A percentile compares a stretch with the other conserved stretches of the same genome.
These are phyloP conservation scores for Penicillium thymicola DNA, from an alignment of 2,329 filamentous ascomycete species.

Conservation along the genomic window DNA sequence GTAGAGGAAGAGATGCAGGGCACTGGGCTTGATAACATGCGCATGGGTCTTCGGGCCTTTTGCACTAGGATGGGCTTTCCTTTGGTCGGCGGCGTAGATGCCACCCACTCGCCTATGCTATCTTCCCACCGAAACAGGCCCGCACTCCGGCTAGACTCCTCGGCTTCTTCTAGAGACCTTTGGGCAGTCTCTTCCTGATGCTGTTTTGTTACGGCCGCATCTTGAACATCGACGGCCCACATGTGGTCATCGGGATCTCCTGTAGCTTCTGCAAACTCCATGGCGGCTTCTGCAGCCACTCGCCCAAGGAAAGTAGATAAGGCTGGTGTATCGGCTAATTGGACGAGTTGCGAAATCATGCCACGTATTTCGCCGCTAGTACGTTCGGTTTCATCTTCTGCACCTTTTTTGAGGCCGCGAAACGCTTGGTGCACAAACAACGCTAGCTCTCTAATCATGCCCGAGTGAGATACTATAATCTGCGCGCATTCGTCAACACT, in stretches of 20 bases:
- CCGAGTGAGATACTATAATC: slow-evolving; percentile 27
- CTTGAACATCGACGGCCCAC: slow-evolving; percentile 41
- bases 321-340: slow-evolving; percentile 18
- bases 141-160: slow-evolving; percentile 14
- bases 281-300: slow-evolving; percentile 39
- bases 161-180: slow-evolving; percentile 13
- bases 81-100: slow-evolving; percentile 43
- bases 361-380: slow-evolving; percentile 26
- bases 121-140: slow-evolving; percentile 53
- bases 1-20: slow-evolving; percentile 23
- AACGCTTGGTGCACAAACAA: slow-evolving; percentile 35
- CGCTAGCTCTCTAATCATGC: slow-evolving; percentile 35
- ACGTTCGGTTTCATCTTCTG: slow-evolving; percentile 21
- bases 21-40: slow-evolving; percentile 9
- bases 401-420: slow-evolving; percentile 30
- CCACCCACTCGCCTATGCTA: slow-evolving; percentile 57
- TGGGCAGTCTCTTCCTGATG: slow-evolving; percentile 7
- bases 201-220: slow-evolving; percentile 27
- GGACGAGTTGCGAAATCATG: slow-evolving; percentile 26
- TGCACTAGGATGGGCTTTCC: slow-evolving; percentile 12
- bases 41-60: neutral
- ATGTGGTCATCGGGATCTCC: slow-evolving; percentile 37
- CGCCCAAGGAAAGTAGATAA: slow-evolving; percentile 33
- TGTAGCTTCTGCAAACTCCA: slow-evolving; percentile 40
- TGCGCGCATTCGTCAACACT: slow-evolving; percentile 32